A percentile compares a stretch with the other conserved stretches of the same genome.
Evolutionary conservation across 352 stramenopile species (phyloP).

Genomic region (Aphanomyces cochlioides): DNA sequence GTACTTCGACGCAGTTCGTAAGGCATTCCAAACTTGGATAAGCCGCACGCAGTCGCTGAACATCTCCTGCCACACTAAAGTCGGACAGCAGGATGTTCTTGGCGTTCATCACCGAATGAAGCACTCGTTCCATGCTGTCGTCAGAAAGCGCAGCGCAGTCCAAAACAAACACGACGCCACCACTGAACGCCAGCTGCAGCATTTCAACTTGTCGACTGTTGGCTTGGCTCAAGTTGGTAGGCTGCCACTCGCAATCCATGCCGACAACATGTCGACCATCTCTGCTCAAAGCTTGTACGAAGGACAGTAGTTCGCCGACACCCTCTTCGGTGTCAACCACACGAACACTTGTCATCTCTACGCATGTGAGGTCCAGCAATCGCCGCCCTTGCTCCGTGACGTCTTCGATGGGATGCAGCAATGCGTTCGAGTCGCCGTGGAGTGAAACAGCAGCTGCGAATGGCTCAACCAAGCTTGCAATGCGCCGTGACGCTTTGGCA

Average conservation of each 20-base stretch:
- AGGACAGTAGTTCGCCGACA: no score
- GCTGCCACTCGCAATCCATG: slow-evolving; percentile 28
- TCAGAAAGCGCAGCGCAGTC: background rate
- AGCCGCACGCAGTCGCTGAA: slow-evolving; percentile 9
- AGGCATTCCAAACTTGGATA: background rate
- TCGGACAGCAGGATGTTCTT: background rate
- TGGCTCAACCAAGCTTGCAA: background rate
- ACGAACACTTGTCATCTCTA: no score
- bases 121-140: background rate
- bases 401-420: no score
- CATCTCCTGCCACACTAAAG: slow-evolving; percentile 24
- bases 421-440: background rate
- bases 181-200: slow-evolving; percentile 15
- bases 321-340: no score
- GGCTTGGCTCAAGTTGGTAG: background rate
- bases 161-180: slow-evolving; percentile 15
- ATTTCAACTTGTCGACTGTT: background rate
- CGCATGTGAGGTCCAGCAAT: no score
- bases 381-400: no score
- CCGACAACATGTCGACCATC: slow-evolving; percentile 2
- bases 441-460: background rate
- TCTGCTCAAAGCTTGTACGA: no score
- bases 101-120: background rate
- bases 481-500: background rate
- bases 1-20: slow-evolving; percentile 27